phyloP scores from a whole-genome alignment of 2,329 filamentous ascomycete species.

The Juglanconis sp. region DNA sequence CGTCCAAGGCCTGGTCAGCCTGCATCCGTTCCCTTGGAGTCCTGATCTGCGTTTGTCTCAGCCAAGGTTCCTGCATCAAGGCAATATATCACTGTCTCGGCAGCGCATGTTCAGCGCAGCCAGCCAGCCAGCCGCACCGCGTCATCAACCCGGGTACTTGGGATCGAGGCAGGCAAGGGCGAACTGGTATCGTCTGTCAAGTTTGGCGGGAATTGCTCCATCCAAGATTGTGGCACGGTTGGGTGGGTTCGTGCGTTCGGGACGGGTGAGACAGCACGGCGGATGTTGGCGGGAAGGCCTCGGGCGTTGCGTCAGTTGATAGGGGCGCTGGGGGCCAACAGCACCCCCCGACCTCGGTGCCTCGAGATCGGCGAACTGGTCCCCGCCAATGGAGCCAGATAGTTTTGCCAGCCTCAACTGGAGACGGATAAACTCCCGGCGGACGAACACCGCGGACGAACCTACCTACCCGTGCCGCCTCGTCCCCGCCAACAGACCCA shows the following conservation, averaged over 20 bases:
- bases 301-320: too few species aligned
- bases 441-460: background rate
- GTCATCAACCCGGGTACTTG: background rate
- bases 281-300: too few species aligned
- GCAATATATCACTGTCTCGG: background rate
- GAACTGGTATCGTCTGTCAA: background rate
- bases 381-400: background rate
- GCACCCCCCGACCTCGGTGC: too few species aligned
- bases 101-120: background rate
- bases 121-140: too few species aligned
- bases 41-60: background rate
- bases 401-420: background rate
- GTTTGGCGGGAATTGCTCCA: background rate
- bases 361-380: background rate
- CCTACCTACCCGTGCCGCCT: background rate
- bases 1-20: too few species aligned
- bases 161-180: background rate
- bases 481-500: background rate
- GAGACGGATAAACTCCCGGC: background rate
- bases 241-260: background rate
- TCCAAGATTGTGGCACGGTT: background rate
- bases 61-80: background rate
- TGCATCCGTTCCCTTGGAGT: too few species aligned
- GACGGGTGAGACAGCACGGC: too few species aligned
- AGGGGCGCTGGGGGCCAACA: too few species aligned